Conservation (phyloP, 305 asterid species). For the Fraxinus latifolia region DNA sequence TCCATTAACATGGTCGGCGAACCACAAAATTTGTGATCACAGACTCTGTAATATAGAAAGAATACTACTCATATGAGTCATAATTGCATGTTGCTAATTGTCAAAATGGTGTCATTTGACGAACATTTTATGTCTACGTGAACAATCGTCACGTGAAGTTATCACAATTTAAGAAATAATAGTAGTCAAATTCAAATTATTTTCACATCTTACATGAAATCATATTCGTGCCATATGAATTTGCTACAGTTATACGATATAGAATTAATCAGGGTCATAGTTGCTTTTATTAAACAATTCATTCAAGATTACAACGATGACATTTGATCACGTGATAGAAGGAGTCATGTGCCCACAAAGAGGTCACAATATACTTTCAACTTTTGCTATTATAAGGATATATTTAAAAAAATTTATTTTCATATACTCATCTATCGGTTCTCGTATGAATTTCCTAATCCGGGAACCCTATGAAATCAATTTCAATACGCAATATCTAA, state of each 20-base stretch:
- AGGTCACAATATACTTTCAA: background rate
- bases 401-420: no score
- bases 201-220: background rate
- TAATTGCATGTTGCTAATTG: background rate
- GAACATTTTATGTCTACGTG: background rate
- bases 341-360: background rate
- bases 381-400: background rate
- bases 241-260: background rate
- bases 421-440: no score
- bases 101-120: background rate
- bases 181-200: background rate
- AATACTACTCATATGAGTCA: background rate
- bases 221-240: background rate
- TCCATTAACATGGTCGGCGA: background rate
- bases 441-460: no score
- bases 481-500: no score
- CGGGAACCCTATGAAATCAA: no score
- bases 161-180: background rate
- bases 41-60: background rate
- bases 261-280: no score
- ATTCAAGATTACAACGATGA: background rate
- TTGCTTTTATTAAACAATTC: background rate
- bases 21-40: background rate
- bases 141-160: background rate
- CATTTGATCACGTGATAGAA: background rate